phyloP scores from a whole-genome alignment of 2,329 filamentous ascomycete genomes.

The Fusarium chlamydosporum region DNA sequence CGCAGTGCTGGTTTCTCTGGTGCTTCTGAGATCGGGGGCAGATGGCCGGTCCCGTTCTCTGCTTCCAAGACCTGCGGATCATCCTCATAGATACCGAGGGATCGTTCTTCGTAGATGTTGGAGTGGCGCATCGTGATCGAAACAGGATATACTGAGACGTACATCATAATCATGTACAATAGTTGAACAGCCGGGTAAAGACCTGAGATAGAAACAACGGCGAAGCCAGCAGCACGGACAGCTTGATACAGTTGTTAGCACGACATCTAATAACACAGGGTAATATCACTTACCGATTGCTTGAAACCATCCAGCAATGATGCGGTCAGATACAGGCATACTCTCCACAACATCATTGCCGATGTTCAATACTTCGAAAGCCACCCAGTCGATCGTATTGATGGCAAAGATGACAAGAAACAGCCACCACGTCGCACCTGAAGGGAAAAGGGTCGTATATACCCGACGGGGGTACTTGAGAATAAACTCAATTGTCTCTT shows the following conservation, averaged over 20 bases:
- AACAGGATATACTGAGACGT: conserved; percentile 74
- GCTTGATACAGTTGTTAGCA: conserved; percentile 55
- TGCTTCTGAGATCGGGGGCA: conserved; percentile 52
- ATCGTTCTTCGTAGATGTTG: conserved; percentile 79
- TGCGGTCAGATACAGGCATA: conserved; percentile 66
- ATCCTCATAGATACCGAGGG: conserved; percentile 70
- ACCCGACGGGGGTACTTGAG: conserved; percentile 70
- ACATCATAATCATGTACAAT: conserved; percentile 75
- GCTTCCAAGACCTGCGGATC: conserved; percentile 51
- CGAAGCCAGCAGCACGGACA: conserved; percentile 76
- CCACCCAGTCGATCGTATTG: conserved; percentile 74
- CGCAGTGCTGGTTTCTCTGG: conserved; percentile 39
- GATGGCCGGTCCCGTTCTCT: conserved; percentile 24
- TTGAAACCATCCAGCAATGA: conserved; percentile 76
- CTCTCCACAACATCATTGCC: conserved; percentile 68
- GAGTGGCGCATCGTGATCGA: conserved; percentile 76
- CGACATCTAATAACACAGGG: background rate
- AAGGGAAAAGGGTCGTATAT: conserved; percentile 75
- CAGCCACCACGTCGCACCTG: conserved; percentile 75
- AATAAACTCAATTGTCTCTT: conserved; percentile 67
- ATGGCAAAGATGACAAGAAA: conserved; percentile 71
- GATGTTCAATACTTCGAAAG: conserved; percentile 76
- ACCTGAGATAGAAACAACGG: conserved; percentile 71
- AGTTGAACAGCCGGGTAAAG: conserved; percentile 71
- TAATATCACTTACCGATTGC: conserved; percentile 62